Conservation (phyloP, 116 monocot species). For the Iris pallida region DNA sequence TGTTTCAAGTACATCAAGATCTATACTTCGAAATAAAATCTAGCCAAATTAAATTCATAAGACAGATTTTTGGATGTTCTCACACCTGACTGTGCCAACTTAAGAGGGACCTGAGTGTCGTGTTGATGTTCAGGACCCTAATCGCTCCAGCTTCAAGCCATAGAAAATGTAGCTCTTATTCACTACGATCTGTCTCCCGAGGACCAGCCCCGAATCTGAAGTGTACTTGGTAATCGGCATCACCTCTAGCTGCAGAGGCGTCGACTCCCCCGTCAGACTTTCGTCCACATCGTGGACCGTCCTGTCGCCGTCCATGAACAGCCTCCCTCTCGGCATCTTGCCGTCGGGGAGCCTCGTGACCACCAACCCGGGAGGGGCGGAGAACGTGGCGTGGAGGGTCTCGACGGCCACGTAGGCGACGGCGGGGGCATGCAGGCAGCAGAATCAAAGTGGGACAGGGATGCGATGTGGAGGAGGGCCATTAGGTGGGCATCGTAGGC, state of each 20-base stretch:
- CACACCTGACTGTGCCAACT: conserved; percentile 73
- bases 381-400: conserved; percentile 33
- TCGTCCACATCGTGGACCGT: conserved; percentile 68
- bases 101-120: conserved; percentile 65
- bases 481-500: conserved; percentile 69
- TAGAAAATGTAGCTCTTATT: conserved; percentile 80
- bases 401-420: conserved; percentile 14
- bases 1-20: too few species aligned
- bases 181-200: conserved; percentile 89
- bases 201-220: conserved; percentile 76
- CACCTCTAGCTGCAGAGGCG: conserved; percentile 84
- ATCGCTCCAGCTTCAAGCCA: conserved; percentile 72
- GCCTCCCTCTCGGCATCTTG: conserved; percentile 65
- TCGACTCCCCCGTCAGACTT: conserved; percentile 47
- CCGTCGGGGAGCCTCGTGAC: conserved; percentile 43
- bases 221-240: conserved; percentile 85
- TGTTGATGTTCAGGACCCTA: conserved; percentile 85
- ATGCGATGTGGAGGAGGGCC: conserved; percentile 53
- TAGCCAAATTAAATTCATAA: too few species aligned
- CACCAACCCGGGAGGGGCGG: conserved; percentile 42
- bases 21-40: too few species aligned
- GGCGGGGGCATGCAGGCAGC: conserved; percentile 52
- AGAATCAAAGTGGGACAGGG: conserved; percentile 35
- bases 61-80: too few species aligned
- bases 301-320: conserved; percentile 37